Evolutionary conservation across 1,139 yeast genomes (phyloP).

Genomic region (Waltiozyma solani): DNA sequence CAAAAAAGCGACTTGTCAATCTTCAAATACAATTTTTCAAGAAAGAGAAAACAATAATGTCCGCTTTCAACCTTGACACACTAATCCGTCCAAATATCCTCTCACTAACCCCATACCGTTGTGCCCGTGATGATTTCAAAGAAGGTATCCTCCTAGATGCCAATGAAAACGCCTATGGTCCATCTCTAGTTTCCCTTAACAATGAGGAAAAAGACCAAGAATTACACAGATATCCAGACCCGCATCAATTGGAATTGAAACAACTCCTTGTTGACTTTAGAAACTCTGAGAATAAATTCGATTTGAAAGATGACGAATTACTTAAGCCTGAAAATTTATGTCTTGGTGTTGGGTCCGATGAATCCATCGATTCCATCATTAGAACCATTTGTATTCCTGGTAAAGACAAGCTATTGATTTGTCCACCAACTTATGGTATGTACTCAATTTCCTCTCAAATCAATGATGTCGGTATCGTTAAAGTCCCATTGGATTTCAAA

Average conservation of each 20-base stretch:
- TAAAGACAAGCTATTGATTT: constrained; percentile 65
- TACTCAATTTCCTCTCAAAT: constrained; percentile 83
- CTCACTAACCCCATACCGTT: constrained; percentile 78
- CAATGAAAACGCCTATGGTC: constrained; percentile 92
- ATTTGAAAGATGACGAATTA: constrained; percentile 12
- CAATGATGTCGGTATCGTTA: constrained; percentile 72
- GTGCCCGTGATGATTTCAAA: constrained; percentile 91
- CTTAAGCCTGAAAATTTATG: constrained; percentile 65
- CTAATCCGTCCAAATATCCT: constrained; percentile 79
- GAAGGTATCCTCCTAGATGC: constrained; percentile 88
- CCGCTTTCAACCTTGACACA: constrained; percentile 39
- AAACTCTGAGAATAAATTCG: constrained; percentile 31
- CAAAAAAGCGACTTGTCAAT: too few species aligned
- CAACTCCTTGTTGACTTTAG: constrained; percentile 62
- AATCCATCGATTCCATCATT: constrained; percentile 81
- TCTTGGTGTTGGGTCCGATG: constrained; percentile 96
- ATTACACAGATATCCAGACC: constrained; percentile 91
- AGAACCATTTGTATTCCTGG: constrained; percentile 83
- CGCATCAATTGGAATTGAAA: constrained; percentile 82
- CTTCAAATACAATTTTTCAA: too few species aligned
- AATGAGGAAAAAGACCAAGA: constrained; percentile 31
- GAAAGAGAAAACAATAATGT: too few species aligned
- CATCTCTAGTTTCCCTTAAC: constrained; percentile 42
- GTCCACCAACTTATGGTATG: constrained; percentile 99
- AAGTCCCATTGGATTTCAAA: constrained; percentile 54